Percentiles rank a stretch among this genome's conserved stretches.
These are phyloP conservation scores for Blastobotrys apis DNA, from an alignment of 1,139 yeast genomes.

Conservation along the genomic window DNA sequence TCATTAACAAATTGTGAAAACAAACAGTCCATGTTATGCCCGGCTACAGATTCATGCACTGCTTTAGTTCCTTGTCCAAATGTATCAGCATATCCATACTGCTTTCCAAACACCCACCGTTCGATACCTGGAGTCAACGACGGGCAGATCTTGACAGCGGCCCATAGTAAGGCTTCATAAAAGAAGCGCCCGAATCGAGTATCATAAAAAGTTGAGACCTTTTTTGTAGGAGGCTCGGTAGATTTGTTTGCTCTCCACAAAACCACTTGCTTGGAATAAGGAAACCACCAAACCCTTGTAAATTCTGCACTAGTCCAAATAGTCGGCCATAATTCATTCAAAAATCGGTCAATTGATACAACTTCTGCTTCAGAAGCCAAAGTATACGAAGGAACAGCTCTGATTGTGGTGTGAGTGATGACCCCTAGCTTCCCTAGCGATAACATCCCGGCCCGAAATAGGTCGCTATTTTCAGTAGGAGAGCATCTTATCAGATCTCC, in stretches of 20 bases:
- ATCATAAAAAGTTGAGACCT: slow-evolving; percentile 82
- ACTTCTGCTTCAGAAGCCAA: slow-evolving; percentile 79
- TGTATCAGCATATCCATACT: slow-evolving; percentile 70
- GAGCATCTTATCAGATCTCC: slow-evolving; percentile 74
- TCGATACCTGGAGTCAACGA: slow-evolving; percentile 80
- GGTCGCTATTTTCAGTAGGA: slow-evolving; percentile 57
- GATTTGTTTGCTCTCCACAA: slow-evolving; percentile 85
- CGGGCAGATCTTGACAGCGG: slow-evolving; percentile 70
- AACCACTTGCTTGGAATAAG: slow-evolving; percentile 79
- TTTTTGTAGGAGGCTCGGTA: slow-evolving; percentile 57
- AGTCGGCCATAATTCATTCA: slow-evolving; percentile 54
- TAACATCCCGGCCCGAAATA: slow-evolving; percentile 79
- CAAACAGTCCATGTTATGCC: slow-evolving; percentile 91
- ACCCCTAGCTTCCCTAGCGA: slow-evolving; percentile 91
- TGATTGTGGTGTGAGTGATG: slow-evolving; percentile 79
- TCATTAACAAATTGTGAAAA: slow-evolving; percentile 93
- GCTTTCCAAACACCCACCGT: slow-evolving; percentile 75
- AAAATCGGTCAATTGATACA: slow-evolving; percentile 65
- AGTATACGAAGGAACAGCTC: slow-evolving; percentile 81
- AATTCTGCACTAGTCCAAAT: slow-evolving; percentile 91
- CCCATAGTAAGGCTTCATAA: slow-evolving; percentile 74
- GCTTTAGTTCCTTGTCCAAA: slow-evolving; percentile 61
- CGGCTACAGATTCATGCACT: slow-evolving; percentile 71
- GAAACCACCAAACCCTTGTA: slow-evolving; percentile 96
- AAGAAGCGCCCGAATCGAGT: slow-evolving; percentile 70